Evolutionary conservation across 2,329 filamentous ascomycete genomes (phyloP), one percentile per base, ranked within the genome.

Genomic region (Penicillium nordicum): DNA sequence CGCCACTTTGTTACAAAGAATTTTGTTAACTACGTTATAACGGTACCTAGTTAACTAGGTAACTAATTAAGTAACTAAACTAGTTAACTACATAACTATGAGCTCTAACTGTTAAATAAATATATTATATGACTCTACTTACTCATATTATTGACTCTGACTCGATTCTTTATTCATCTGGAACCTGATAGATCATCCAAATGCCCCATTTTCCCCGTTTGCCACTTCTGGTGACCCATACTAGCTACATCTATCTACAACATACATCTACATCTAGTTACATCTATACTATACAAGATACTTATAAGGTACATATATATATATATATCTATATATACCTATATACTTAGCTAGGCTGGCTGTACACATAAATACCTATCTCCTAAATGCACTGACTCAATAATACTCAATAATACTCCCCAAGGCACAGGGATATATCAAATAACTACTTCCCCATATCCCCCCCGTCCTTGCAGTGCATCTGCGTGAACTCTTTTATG

Each of bases 401-500:
- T 27, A 34, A 23, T 7, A 32, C 18, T 21, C n/a, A 50, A 30
- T 21, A 41, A 12, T 18, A 50, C 10, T 4, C 12, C 16, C 25
- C 42, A 4, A 27, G 3, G 12, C 25, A 49, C 14, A 42, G 11
- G n/a, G 30, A 50, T 54, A 50, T 54, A 43, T 44, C 52, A 30
- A 30, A 55, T 43, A 18, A 18, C 18, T 18, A 50, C 12, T 36
- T 34, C 29, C 43, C 43, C 12, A 57, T 54, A 27, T 40, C 48
- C 38, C 10, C 10, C 52, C 49, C 51, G 46, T 52, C 62, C 62
- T 50, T 46, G 60, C 63, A 62, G 62, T 62, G 60, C 60, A 60
- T 55, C 57, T 47, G 59, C 55, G 30, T 38, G 42, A 58, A 54
- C 45, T 32, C 43, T 50, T 46, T 21, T 18, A 37, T 57, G 52